A percentile compares a stretch with the other conserved stretches of the same genome.
Conservation (phyloP, 1,284 basidiomycete species). For the Moesziomyces sp. region DNA sequence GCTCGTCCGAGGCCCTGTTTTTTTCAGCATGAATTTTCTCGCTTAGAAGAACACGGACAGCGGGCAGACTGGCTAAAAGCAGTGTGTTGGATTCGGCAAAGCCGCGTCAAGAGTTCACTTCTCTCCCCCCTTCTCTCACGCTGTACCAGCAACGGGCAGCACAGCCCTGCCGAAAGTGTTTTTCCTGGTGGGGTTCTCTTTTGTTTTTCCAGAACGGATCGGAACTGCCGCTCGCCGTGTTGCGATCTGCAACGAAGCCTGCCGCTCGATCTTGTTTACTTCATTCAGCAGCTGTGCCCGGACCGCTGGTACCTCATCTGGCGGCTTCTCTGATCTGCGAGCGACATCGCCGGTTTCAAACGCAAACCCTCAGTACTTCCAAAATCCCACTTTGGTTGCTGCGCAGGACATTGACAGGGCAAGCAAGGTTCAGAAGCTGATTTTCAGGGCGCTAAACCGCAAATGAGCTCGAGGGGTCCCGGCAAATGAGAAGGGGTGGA, state of each 20-base stretch:
- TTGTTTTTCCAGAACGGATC: not conserved
- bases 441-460: too few species aligned
- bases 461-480: too few species aligned
- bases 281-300: conserved; percentile 8
- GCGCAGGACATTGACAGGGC: too few species aligned
- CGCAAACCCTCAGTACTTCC: too few species aligned
- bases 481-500: not conserved
- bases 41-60: conserved; percentile 2
- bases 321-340: too few species aligned
- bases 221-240: not conserved
- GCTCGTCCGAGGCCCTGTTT: not conserved
- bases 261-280: conserved; percentile 1
- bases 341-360: too few species aligned
- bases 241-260: not conserved
- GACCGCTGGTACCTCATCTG: not conserved
- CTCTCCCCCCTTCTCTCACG: too few species aligned
- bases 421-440: too few species aligned
- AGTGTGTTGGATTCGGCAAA: not conserved
- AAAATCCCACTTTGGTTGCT: too few species aligned
- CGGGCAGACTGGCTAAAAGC: too few species aligned
- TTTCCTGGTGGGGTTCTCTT: too few species aligned
- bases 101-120: not conserved
- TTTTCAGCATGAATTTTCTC: conserved; percentile 16
- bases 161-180: not conserved
- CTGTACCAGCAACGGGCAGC: not conserved